These are phyloP conservation scores for Neurospora sp. DNA, from an alignment of 495 filamentous ascomycete species.

Conservation along the genomic window DNA sequence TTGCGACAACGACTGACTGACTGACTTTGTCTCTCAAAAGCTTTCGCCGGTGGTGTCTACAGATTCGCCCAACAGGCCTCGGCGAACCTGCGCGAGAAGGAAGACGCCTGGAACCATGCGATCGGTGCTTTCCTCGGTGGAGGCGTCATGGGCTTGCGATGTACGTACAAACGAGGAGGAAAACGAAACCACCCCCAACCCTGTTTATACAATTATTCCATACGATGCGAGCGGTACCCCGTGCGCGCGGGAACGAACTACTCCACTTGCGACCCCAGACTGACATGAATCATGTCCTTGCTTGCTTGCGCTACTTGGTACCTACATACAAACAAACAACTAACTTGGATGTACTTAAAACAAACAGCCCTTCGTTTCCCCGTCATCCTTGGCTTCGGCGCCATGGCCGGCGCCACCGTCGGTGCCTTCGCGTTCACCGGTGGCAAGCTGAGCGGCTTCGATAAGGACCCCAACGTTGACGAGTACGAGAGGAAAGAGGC, in stretches of 20 bases:
- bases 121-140: constrained; percentile 30
- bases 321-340: constrained; percentile 15
- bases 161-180: constrained; percentile 15
- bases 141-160: constrained; percentile 25
- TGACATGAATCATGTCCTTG: background rate
- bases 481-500: constrained; percentile 72
- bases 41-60: constrained; percentile 71
- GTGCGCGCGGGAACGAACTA: background rate
- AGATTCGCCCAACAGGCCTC: constrained; percentile 49
- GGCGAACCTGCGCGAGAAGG: constrained; percentile 37
- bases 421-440: constrained; percentile 70
- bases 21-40: constrained; percentile 22
- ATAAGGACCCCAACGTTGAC: constrained; percentile 50
- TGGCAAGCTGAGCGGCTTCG: constrained; percentile 50
- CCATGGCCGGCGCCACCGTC: constrained; percentile 51
- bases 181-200: background rate
- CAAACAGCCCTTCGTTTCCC: constrained; percentile 58
- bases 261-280: background rate
- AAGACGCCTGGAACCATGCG: constrained; percentile 30
- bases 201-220: background rate
- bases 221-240: background rate
- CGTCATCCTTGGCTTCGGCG: constrained; percentile 68
- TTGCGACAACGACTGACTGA: constrained; percentile 11
- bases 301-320: background rate
- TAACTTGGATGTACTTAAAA: background rate